Evolutionary conservation across 345 rosid genomes (phyloP), one percentile per base, ranked within the genome.

Genomic region (Eucalyptus regnans): DNA sequence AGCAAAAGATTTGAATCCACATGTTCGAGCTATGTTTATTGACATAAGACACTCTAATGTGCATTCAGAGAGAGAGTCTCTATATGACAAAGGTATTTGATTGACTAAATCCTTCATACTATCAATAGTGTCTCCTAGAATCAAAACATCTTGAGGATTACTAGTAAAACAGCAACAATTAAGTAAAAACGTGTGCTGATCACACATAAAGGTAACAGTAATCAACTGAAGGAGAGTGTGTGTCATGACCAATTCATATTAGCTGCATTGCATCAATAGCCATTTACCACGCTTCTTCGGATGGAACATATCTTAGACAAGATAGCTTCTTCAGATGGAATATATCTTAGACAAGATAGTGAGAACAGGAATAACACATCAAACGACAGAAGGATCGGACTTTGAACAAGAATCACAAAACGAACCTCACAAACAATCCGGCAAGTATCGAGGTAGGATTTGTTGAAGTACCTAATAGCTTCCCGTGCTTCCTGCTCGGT

Each of bases 381-480:
- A 56, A 20, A 56, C 27, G 9, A 22, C 10, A 46, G 71, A 3
- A 56, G 62, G 62, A 58, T 15, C 84, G 52, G 64, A 43, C 33
- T 50, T 87, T 31, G 31, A 84, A 88, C 6, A 86, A 56, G 33
- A 76, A 66, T 6, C 37, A 7, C 86, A 71, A 29, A 41, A 68
- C 94, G 68, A 49, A 97, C 99, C 99, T 97, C 99, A 88, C 99
- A 97, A 86, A 88, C 85, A 20, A 97, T 94, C 90, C 96, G 92
- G 88, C 91, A 90, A 89, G 99, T 94, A 90, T 94, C 99, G 46
- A 97, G 91, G 87, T 68, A 98, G 50, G 99, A 94, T 85, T 92
- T 98, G 91, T 98, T 94, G 93, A 98, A 97, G 93, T 95, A 93
- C 88, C 91, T 94, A 62, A 96, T 95, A 91, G 98, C 99, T 92